Base-by-base conservation (phyloP, 768 basidiomycete species). In the Suillus subalutaceus region DNA sequence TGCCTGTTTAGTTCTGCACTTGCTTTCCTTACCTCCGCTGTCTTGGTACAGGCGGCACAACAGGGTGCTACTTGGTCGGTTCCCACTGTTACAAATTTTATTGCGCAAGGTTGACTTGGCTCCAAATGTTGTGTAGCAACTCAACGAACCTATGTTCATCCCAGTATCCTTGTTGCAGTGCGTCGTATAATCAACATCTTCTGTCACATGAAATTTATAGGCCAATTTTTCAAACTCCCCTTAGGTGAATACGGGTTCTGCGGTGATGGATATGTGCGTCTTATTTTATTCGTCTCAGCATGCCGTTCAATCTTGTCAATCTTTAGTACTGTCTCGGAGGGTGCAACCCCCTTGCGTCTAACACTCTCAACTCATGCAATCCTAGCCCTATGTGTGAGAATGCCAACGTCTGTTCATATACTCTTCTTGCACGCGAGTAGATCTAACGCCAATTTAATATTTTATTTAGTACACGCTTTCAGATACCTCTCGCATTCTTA, bases 311-410 rank as follows among this genome's bases (percentile, higher is more conserved):
- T 20, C 52, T 48, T 30, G 67, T 3, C 9, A 55, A 43, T 60
- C 38, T 61, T 23, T 70, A 92, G 88, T 94, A 88, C 75, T 94
- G 93, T 73, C 80, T 93, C 41, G 92, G 91, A 57, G 94, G 94
- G n/a, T 96, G 94, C 80, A 87, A 95, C 72, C 92, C 94, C 23
- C 81, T 93, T 38, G 78, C 81, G 52, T 95, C 93, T 7, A 71
- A 88, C 71, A 74, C 84, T 4, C 77, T 90, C 46, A 78, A 79
- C 65, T 92, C 93, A 0, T 96, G 92, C 79, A 77, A 73, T 58
- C 91, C 92, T 2, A 84, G 83, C 55, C 93, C 94, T 0, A 74
- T 94, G 48, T 96, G 94, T 77, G 72, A 89, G 72, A 84, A 81
- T 72, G 81, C 81, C 26, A 86, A 81, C 38, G 88, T 91, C 72